These are phyloP conservation scores for Clarireedia paspali DNA, from an alignment of 2,329 filamentous ascomycete genomes.

Conservation along the genomic window DNA sequence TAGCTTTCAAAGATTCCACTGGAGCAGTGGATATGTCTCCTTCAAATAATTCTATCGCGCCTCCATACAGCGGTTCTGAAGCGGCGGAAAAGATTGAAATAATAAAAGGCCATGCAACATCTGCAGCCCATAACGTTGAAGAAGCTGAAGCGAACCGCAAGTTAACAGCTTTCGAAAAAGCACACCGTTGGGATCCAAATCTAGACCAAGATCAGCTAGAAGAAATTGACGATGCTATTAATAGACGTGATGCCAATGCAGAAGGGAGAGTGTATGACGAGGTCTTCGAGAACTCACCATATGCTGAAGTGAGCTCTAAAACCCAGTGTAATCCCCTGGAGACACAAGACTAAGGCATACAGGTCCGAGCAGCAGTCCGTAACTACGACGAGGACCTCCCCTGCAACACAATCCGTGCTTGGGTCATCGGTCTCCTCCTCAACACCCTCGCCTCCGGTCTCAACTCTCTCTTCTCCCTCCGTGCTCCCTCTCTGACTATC, in stretches of 20 bases:
- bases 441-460: slow-evolving; percentile 17
- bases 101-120: slow-evolving; percentile 6
- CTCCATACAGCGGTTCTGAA: neutral
- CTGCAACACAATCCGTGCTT: slow-evolving; percentile 58
- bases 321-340: neutral
- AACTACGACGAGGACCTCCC: slow-evolving; percentile 53
- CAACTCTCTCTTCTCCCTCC: slow-evolving; percentile 27
- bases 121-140: slow-evolving; percentile 6
- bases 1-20: neutral
- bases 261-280: slow-evolving; percentile 11
- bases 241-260: slow-evolving; percentile 9
- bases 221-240: slow-evolving; percentile 15
- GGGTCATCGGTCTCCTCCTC: slow-evolving; percentile 39
- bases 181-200: slow-evolving; percentile 16
- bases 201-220: slow-evolving; percentile 10
- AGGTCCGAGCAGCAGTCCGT: slow-evolving; percentile 15
- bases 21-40: neutral
- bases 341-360: neutral
- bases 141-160: slow-evolving; percentile 14
- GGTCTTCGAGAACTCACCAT: slow-evolving; percentile 17
- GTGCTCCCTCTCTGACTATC: slow-evolving; percentile 35
- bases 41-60: neutral
- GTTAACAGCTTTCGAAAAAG: slow-evolving; percentile 11
- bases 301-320: slow-evolving; percentile 8
- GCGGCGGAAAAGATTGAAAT: neutral